These are phyloP conservation scores for Niveomyces coronatus DNA, from an alignment of 2,329 filamentous ascomycete species.

Conservation along the genomic window DNA sequence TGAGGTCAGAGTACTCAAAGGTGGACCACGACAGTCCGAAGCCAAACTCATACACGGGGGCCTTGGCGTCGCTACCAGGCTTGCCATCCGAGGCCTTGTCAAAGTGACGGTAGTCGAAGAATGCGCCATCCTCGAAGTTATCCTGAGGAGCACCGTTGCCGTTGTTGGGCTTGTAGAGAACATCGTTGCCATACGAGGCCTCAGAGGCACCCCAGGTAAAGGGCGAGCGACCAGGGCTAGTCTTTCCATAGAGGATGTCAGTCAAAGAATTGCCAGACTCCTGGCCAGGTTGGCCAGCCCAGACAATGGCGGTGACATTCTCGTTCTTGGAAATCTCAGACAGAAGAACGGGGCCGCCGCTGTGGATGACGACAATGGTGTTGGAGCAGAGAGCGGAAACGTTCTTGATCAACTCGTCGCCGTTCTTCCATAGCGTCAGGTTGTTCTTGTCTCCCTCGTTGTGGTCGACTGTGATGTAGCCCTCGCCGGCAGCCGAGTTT, in stretches of 20 bases:
- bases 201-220: conserved; percentile 68
- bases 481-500: conserved; percentile 79
- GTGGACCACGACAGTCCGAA: conserved; percentile 73
- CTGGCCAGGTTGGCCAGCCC: conserved; percentile 73
- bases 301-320: conserved; percentile 77
- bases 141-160: conserved; percentile 56
- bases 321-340: conserved; percentile 63
- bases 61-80: conserved; percentile 31
- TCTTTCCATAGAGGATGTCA: conserved; percentile 73
- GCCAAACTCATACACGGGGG: conserved; percentile 72
- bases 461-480: conserved; percentile 70
- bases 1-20: conserved; percentile 63
- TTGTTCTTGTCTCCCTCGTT: conserved; percentile 89
- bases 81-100: conserved; percentile 43
- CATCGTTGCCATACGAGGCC: conserved; percentile 56
- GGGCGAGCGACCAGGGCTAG: conserved; percentile 68
- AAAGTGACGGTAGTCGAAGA: conserved; percentile 63
- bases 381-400: conserved; percentile 72
- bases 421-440: conserved; percentile 77
- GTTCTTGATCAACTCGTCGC: conserved; percentile 70
- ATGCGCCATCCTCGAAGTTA: conserved; percentile 66
- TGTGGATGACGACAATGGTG: conserved; percentile 87
- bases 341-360: conserved; percentile 67
- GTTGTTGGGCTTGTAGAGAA: conserved; percentile 62
- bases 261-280: conserved; percentile 71